Conservation (phyloP, 208 protist species). For the Acanthamoeba divionensis region DNA sequence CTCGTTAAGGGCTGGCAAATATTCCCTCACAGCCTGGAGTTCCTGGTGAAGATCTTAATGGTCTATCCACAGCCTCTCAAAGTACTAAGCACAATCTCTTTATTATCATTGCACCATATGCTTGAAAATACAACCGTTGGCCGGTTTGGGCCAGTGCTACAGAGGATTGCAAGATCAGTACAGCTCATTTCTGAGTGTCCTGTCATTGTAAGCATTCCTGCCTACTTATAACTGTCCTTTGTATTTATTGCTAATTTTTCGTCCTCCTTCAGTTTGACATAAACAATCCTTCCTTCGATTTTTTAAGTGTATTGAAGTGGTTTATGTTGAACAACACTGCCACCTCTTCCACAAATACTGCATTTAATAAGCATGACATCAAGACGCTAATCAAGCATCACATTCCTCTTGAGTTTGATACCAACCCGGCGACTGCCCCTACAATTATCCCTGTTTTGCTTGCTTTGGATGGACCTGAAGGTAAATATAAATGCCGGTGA, state of each 20-base stretch:
- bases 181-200: not conserved
- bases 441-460: not conserved
- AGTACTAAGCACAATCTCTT: not conserved
- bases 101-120: not conserved
- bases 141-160: not conserved
- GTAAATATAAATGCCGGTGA: not conserved
- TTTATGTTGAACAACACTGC: not conserved
- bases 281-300: not conserved
- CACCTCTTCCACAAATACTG: not conserved
- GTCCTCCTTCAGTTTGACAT: not conserved
- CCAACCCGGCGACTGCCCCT: not conserved
- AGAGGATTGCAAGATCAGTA: not conserved
- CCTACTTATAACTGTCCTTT: not conserved
- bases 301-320: not conserved
- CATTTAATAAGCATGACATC: not conserved
- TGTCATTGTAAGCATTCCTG: not conserved
- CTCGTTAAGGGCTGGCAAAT: not conserved
- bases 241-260: not conserved
- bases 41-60: not conserved
- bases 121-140: not conserved
- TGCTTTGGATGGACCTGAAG: not conserved
- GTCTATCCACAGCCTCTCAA: not conserved
- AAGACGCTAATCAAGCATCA: not conserved
- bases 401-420: not conserved
- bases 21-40: not conserved